phyloP scores from a whole-genome alignment of 2,329 filamentous ascomycete species.

The Huntiella abstrusa region DNA sequence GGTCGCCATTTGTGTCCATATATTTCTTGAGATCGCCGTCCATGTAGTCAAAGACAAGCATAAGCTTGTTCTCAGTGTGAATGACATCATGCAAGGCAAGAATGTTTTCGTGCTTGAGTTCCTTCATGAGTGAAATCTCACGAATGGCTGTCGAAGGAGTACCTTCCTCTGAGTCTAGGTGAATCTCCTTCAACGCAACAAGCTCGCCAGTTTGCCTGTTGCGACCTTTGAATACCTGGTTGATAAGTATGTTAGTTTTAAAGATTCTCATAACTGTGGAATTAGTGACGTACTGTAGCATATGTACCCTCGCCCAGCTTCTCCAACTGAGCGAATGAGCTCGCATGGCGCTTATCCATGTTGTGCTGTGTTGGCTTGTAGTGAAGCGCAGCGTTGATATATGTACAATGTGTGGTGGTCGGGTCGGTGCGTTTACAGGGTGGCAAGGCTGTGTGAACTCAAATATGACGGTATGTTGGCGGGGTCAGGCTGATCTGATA shows the following conservation, averaged over 20 bases:
- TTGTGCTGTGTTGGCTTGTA: constrained; percentile 10
- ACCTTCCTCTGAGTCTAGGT: constrained; percentile 94
- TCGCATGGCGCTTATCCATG: constrained; percentile 90
- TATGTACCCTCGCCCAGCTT: constrained; percentile 98
- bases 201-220: constrained; percentile 94
- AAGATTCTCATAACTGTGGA: background rate
- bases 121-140: constrained; percentile 98
- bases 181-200: constrained; percentile 94
- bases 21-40: constrained; percentile 97
- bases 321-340: constrained; percentile 97
- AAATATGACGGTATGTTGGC: background rate
- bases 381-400: background rate
- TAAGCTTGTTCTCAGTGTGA: constrained; percentile 98
- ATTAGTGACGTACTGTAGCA: constrained; percentile 53
- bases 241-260: background rate
- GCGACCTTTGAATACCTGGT: constrained; percentile 88
- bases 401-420: too few relatives aligned
- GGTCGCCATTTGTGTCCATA: constrained; percentile 85
- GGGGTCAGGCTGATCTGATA: background rate
- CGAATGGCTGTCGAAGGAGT: constrained; percentile 94
- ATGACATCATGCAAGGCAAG: constrained; percentile 96
- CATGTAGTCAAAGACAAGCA: constrained; percentile 99
- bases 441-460: background rate
- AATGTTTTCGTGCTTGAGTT: constrained; percentile 97
- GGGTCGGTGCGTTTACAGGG: too few relatives aligned